Evolutionary conservation across 2,329 filamentous ascomycete genomes (phyloP).

Genomic region (Fusarium sp.): DNA sequence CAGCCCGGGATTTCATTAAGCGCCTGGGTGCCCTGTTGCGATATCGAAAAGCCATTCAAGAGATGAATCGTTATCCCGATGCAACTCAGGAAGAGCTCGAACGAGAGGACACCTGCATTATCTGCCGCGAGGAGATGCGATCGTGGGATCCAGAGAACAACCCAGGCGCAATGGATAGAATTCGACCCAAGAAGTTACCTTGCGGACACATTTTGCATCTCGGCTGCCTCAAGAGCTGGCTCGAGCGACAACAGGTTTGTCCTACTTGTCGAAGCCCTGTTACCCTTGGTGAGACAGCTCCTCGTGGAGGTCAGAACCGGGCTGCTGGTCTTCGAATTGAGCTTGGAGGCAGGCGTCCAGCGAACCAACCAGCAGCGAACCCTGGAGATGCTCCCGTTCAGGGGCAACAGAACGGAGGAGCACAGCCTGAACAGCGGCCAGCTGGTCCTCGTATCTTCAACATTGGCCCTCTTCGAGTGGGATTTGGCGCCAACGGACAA

Average conservation of each 20-base stretch:
- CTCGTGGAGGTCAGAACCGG: conserved; percentile 41
- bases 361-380: conserved; percentile 38
- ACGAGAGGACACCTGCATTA: conserved; percentile 94
- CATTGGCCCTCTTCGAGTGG: conserved; percentile 78
- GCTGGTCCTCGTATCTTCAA: conserved; percentile 71
- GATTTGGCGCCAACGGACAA: conserved; percentile 76
- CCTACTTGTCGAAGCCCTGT: conserved; percentile 92
- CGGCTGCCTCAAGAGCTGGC: conserved; percentile 93
- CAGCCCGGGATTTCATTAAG: conserved; percentile 89
- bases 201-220: conserved; percentile 97
- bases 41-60: conserved; percentile 89
- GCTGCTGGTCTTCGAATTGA: conserved; percentile 46
- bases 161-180: conserved; percentile 80
- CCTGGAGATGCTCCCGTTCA: conserved; percentile 28
- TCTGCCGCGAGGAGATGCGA: conserved; percentile 95
- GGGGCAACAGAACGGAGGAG: conserved; percentile 38
- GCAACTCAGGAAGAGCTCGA: conserved; percentile 86
- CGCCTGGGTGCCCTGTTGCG: conserved; percentile 87
- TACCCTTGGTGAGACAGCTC: conserved; percentile 42
- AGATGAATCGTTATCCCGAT: conserved; percentile 96
- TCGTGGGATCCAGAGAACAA: conserved; percentile 71
- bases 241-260: conserved; percentile 96
- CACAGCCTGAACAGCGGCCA: conserved; percentile 31
- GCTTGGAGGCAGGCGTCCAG: conserved; percentile 39
- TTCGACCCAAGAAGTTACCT: conserved; percentile 92